Percentiles rank a stretch among this genome's conserved stretches.
These are phyloP conservation scores for Acanthamoeba rhysodes DNA, from an alignment of 208 protist genomes.

Conservation along the genomic window DNA sequence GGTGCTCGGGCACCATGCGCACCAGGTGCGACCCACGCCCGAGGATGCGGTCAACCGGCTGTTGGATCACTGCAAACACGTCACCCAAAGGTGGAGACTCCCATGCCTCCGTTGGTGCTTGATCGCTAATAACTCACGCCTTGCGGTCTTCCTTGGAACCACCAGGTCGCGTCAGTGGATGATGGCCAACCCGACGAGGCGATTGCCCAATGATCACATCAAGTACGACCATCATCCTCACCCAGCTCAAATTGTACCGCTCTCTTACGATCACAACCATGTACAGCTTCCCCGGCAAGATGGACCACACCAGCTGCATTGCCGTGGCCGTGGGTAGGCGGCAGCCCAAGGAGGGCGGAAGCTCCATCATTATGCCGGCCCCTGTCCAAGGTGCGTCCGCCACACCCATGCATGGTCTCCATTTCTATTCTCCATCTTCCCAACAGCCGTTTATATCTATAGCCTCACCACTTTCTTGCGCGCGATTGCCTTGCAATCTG, in stretches of 20 bases:
- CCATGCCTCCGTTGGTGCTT: not conserved
- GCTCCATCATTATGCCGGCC: not conserved
- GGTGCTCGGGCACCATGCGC: not conserved
- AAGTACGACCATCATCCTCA: constrained; percentile 6
- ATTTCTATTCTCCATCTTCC: not conserved
- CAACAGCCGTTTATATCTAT: not conserved
- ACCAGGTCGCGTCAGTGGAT: constrained; percentile 63
- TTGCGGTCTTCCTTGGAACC: not conserved
- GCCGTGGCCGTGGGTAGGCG: constrained; percentile 74
- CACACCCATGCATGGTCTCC: not conserved
- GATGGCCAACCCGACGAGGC: constrained; percentile 53
- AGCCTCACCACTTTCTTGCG: not conserved
- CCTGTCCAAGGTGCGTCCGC: constrained; percentile 4
- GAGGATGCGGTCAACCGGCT: constrained; percentile 41
- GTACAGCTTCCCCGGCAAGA: constrained; percentile 81
- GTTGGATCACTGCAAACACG: constrained; percentile 57
- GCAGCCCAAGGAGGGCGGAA: not conserved
- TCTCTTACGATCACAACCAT: not conserved
- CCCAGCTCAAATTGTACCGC: no score
- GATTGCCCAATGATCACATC: constrained; percentile 66
- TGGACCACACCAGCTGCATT: constrained; percentile 84
- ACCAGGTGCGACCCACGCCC: not conserved
- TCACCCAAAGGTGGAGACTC: not conserved
- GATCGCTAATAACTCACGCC: not conserved
- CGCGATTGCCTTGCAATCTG: no score